These are phyloP conservation scores for Hippophae tibetana DNA, from an alignment of 306 rosid genomes.

Conservation along the genomic window DNA sequence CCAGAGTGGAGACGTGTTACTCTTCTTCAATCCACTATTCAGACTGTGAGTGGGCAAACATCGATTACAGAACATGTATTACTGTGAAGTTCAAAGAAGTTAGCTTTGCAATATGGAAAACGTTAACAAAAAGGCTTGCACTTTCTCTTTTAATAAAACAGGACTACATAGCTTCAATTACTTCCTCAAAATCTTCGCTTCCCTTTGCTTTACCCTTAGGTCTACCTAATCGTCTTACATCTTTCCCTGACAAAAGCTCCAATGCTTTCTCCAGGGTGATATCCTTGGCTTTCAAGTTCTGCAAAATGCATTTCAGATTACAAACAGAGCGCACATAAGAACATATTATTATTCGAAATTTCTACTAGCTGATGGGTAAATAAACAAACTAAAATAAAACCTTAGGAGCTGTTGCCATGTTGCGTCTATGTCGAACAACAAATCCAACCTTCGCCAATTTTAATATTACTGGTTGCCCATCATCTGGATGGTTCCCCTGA, in stretches of 20 bases:
- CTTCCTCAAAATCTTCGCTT: conserved; percentile 21
- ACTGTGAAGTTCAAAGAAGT: too few species aligned
- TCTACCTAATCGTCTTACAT: conserved; percentile 50
- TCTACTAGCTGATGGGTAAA: too few species aligned
- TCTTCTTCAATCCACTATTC: too few species aligned
- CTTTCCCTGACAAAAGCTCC: conserved; percentile 42
- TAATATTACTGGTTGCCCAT: conserved; percentile 62
- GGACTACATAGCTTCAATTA: conserved; percentile 36
- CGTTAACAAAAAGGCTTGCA: too few species aligned
- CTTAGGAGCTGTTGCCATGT: conserved; percentile 55
- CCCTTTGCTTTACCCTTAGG: conserved; percentile 48
- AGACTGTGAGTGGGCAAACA: too few species aligned
- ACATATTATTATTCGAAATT: too few species aligned
- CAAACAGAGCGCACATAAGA: neutral
- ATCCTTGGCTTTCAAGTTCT: conserved; percentile 52
- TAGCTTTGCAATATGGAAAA: too few species aligned
- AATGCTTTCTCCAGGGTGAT: conserved; percentile 59
- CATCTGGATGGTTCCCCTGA: conserved; percentile 81
- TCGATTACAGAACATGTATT: too few species aligned
- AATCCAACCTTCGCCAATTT: conserved; percentile 55
- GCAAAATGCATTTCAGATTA: conserved; percentile 20
- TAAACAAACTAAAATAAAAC: conserved; percentile 21
- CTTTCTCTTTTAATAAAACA: too few species aligned
- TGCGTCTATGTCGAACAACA: conserved; percentile 47
- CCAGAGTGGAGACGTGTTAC: too few species aligned